Evolutionary conservation across 768 basidiomycete genomes (phyloP).

Genomic region (Kondoa subrosea): DNA sequence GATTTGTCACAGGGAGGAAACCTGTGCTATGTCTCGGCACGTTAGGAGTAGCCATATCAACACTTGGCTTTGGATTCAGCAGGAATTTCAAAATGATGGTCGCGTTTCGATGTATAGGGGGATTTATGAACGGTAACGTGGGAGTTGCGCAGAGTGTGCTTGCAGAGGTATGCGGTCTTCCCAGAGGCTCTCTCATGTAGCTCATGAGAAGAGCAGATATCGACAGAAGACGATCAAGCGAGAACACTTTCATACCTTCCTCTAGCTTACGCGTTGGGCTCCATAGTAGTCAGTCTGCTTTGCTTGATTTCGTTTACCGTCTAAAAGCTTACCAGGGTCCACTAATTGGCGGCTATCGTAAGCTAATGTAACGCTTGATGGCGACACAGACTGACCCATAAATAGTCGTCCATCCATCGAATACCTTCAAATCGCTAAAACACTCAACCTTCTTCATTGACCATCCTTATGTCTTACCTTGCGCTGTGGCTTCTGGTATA

Average conservation of each 20-base stretch:
- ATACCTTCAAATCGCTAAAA: neutral
- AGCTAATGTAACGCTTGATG: neutral
- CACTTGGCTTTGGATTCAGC: neutral
- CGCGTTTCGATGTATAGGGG: neutral
- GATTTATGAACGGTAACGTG: neutral
- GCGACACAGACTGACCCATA: neutral
- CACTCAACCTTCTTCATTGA: neutral
- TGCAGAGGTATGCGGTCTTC: neutral
- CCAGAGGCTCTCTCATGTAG: neutral
- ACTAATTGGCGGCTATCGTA: neutral
- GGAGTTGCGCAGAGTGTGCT: neutral
- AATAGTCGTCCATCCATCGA: neutral
- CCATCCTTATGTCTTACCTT: neutral
- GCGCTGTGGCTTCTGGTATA: neutral
- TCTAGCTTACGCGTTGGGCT: neutral
- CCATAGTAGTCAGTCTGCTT: neutral
- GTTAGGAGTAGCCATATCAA: neutral
- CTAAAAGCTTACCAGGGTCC: neutral
- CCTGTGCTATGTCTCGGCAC: neutral
- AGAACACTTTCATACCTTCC: neutral
- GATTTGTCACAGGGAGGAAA: neutral
- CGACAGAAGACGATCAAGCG: neutral
- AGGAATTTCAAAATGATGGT: neutral
- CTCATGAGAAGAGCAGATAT: neutral
- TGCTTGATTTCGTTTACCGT: neutral